These are phyloP conservation scores for Alternaria ethzedia DNA, from an alignment of 2,329 filamentous ascomycete species.

Conservation along the genomic window DNA sequence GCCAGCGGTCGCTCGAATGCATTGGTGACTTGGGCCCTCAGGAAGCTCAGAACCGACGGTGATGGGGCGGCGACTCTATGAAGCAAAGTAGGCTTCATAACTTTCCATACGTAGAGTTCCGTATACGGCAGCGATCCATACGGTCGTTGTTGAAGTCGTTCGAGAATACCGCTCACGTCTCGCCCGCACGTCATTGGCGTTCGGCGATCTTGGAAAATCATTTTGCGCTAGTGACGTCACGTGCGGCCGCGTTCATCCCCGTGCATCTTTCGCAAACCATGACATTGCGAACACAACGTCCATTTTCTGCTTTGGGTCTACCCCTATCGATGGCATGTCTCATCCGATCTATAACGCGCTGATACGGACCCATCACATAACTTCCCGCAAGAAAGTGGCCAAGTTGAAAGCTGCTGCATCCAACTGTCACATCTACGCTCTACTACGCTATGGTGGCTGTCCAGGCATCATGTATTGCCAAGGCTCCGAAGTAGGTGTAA, in stretches of 20 bases:
- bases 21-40: slow-evolving; percentile 42
- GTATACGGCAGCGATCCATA: slow-evolving; percentile 38
- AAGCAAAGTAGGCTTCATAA: slow-evolving; percentile 46
- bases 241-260: slow-evolving; percentile 17
- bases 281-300: neutral
- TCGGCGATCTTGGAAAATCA: slow-evolving; percentile 22
- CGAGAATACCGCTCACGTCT: slow-evolving; percentile 8
- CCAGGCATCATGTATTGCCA: slow-evolving; percentile 84
- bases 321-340: slow-evolving; percentile 24
- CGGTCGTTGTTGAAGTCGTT: slow-evolving; percentile 22
- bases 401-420: slow-evolving; percentile 69
- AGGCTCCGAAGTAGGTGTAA: slow-evolving; percentile 62
- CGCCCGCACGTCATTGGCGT: slow-evolving; percentile 19
- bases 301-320: neutral
- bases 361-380: slow-evolving; percentile 82
- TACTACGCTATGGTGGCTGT: slow-evolving; percentile 70
- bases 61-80: slow-evolving; percentile 43
- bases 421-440: slow-evolving; percentile 65
- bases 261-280: neutral
- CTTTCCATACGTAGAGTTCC: slow-evolving; percentile 31
- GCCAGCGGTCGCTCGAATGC: slow-evolving; percentile 35
- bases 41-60: slow-evolving; percentile 46
- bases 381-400: slow-evolving; percentile 75
- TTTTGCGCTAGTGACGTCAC: slow-evolving; percentile 39
- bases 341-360: slow-evolving; percentile 60